Base-by-base conservation (phyloP, 306 rosid species). In the Cucurbita argyrosperma region DNA sequence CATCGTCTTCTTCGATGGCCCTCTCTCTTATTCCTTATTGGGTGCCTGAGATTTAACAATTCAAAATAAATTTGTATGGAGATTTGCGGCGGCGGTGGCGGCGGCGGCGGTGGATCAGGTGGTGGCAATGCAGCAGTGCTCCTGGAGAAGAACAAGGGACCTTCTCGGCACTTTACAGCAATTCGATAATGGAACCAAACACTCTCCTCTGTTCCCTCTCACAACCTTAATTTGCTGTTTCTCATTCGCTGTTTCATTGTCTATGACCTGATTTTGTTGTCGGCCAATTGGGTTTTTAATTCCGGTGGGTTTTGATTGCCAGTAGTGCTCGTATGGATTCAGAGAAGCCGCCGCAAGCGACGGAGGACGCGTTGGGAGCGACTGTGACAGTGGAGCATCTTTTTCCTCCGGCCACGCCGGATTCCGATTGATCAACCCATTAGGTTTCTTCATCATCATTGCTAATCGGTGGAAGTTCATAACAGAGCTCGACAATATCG, bases 51-150 rank as follows among this genome's bases (percentile, higher is more conserved):
- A 46, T 64, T 67, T 68, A 68, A 68, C 57, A 50, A 71, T 71
- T 43, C 10, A 43, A 46, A 60, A 21, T 42, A 5, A 56, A 19
- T 40, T 11, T 59, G 43, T 74, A 43, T 30, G 71, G 69, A 74
- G 54, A 19, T 55, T 67, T 21, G 43, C 10, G 51, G n/a, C 37
- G 26, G 52, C n/a, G n/a, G n/a, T 0, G 52, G 15, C 2, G 60
- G 52, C 0, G 52, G 15, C 2, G 60, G 14, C 8, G 71, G 71
- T 4, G 43, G 53, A 19, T 90, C 85, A 93, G 45, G 98, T 87
- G 69, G 96, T 88, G 82, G 97, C 97, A 80, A 94, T 87, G 88
- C 97, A 94, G 66, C 80, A 75, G 3, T 91, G 91, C 81, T 89
- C 89, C 97, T 90, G 80, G 47, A 88, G 78, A 5, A 86, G 88